A percentile compares a stretch with the other conserved stretches of the same genome.
These are phyloP conservation scores for Cercophora samala DNA, from an alignment of 495 filamentous ascomycete species.

Conservation along the genomic window DNA sequence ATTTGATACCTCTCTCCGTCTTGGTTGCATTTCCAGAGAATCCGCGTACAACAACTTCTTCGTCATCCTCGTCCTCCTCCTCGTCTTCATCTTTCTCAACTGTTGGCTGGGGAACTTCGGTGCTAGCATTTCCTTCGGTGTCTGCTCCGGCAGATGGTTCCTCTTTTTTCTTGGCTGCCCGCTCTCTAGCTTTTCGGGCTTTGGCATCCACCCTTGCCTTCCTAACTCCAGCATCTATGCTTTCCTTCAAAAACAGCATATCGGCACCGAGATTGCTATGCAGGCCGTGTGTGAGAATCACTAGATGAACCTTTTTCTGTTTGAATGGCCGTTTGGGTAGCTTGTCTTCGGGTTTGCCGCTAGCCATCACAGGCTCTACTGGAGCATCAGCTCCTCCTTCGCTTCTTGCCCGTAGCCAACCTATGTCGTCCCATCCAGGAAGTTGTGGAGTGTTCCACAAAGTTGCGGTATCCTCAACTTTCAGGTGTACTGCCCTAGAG, in stretches of 20 bases:
- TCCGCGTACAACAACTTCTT: constrained; percentile 90
- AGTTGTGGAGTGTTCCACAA: constrained; percentile 89
- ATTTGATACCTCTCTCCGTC: constrained; percentile 94
- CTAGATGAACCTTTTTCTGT: constrained; percentile 79
- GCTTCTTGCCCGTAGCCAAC: constrained; percentile 31
- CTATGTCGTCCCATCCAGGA: constrained; percentile 56
- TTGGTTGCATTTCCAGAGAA: constrained; percentile 85
- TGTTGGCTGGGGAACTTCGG: not conserved
- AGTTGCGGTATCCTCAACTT: constrained; percentile 79
- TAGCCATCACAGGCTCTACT: constrained; percentile 16
- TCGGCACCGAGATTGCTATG: constrained; percentile 97
- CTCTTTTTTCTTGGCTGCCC: constrained; percentile 26
- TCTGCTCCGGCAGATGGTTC: constrained; percentile 54
- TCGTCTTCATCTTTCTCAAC: constrained; percentile 23
- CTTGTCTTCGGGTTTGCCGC: constrained; percentile 11
- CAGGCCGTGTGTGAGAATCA: constrained; percentile 88
- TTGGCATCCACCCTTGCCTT: constrained; percentile 62
- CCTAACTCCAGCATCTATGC: constrained; percentile 78
- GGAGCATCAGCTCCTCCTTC: constrained; percentile 25
- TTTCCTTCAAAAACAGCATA: constrained; percentile 96
- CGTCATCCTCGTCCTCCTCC: constrained; percentile 61
- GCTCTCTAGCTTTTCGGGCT: constrained; percentile 51
- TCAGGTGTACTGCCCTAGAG: constrained; percentile 69
- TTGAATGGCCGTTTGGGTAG: constrained; percentile 29
- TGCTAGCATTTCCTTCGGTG: constrained; percentile 7